Conservation (phyloP, 2,329 filamentous ascomycete species). For the Claviceps lovelessii region DNA sequence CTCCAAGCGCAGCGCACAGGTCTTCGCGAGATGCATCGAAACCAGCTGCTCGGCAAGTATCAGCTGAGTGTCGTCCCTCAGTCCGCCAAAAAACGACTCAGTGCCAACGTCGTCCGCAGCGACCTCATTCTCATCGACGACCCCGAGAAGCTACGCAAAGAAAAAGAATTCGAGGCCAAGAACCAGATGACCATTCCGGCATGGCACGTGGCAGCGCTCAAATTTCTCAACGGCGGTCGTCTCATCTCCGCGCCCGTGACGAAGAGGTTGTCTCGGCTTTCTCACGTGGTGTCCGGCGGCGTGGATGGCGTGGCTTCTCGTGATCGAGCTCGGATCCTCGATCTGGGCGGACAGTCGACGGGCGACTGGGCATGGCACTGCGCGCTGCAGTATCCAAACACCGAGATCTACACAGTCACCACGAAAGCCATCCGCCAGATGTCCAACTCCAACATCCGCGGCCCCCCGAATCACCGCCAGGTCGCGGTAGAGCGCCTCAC, state of each 20-base stretch:
- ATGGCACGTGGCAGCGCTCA: constrained; percentile 48
- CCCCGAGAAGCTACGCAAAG: constrained; percentile 46
- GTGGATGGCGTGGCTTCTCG: constrained; percentile 29
- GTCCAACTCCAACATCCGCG: constrained; percentile 61
- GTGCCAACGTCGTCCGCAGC: constrained; percentile 57
- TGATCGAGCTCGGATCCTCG: constrained; percentile 56
- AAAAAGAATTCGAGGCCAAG: constrained; percentile 70
- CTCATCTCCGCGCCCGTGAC: constrained; percentile 50
- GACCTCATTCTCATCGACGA: constrained; percentile 51
- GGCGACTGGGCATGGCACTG: constrained; percentile 96
- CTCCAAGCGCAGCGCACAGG: constrained; percentile 72
- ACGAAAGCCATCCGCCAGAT: constrained; percentile 57
- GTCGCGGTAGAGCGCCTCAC: constrained; percentile 65
- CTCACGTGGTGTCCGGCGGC: constrained; percentile 29
- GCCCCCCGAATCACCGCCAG: constrained; percentile 75
- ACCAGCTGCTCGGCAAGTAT: constrained; percentile 73
- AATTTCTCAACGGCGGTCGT: constrained; percentile 48
- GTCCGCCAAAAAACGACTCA: constrained; percentile 58
- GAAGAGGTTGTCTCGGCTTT: constrained; percentile 44
- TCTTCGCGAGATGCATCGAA: constrained; percentile 56
- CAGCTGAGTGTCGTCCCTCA: constrained; percentile 57
- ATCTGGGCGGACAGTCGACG: constrained; percentile 70
- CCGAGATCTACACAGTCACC: constrained; percentile 77
- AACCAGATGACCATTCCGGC: constrained; percentile 49
- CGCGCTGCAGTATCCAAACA: constrained; percentile 69